Evolutionary conservation across 164 flowering plant genomes (phyloP).

Genomic region (Liquidambar formosana): DNA sequence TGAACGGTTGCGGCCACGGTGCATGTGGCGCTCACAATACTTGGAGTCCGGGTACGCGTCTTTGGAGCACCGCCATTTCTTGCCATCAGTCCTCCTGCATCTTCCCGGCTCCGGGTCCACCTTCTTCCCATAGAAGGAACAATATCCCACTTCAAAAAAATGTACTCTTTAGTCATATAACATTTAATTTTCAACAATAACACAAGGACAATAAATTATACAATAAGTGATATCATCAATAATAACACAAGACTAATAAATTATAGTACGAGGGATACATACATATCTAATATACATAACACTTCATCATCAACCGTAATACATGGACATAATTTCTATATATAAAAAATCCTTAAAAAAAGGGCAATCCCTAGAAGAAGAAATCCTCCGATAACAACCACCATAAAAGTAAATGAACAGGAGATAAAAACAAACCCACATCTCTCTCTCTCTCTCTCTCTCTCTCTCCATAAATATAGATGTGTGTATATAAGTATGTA

Average conservation of each 20-base stretch:
- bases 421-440: too few species aligned
- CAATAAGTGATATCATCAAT: not conserved
- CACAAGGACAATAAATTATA: not conserved
- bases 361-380: too few species aligned
- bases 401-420: too few species aligned
- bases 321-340: too few species aligned
- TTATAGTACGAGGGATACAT: too few species aligned
- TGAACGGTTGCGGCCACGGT: conserved; percentile 87
- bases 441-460: too few species aligned
- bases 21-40: conserved; percentile 86
- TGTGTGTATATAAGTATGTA: too few species aligned
- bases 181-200: not conserved
- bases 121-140: conserved; percentile 73
- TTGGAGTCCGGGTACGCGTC: conserved; percentile 76
- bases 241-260: not conserved
- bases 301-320: too few species aligned
- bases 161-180: not conserved
- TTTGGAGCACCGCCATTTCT: conserved; percentile 83
- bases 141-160: conserved; percentile 58
- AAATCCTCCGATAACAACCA: too few species aligned
- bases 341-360: too few species aligned
- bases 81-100: conserved; percentile 76
- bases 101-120: conserved; percentile 76
- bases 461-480: too few species aligned
- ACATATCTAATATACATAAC: too few species aligned